Conservation (phyloP, 2,329 filamentous ascomycete genomes). For the Conoideocrella luteorostrata region DNA sequence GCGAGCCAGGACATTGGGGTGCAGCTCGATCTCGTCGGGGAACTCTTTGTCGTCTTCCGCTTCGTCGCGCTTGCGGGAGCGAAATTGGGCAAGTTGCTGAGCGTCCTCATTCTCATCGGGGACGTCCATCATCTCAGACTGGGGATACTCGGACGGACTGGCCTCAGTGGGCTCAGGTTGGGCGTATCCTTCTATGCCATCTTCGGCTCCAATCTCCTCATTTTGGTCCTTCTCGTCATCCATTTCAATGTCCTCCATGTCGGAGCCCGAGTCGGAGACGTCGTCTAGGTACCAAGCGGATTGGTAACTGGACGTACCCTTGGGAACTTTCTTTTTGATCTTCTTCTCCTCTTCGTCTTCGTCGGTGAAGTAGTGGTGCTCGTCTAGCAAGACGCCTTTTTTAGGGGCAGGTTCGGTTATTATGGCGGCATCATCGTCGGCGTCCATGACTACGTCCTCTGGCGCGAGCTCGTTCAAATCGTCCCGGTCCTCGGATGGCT, state of each 20-base stretch:
- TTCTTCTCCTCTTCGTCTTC: slow-evolving; percentile 53
- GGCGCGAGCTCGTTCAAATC: slow-evolving; percentile 78
- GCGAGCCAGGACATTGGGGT: slow-evolving; percentile 76
- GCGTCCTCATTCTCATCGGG: slow-evolving; percentile 77
- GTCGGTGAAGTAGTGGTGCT: slow-evolving; percentile 97
- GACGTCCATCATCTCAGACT: slow-evolving; percentile 85
- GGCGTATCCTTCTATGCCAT: slow-evolving; percentile 68
- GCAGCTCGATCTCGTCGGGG: slow-evolving; percentile 93
- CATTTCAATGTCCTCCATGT: slow-evolving; percentile 63
- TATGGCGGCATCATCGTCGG: slow-evolving; percentile 46
- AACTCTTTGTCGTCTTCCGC: slow-evolving; percentile 90
- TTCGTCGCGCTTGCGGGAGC: slow-evolving; percentile 70
- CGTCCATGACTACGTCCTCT: slow-evolving; percentile 71
- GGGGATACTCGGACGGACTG: slow-evolving; percentile 81
- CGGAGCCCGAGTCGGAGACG: slow-evolving; percentile 77
- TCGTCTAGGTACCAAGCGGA: slow-evolving; percentile 86
- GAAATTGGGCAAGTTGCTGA: slow-evolving; percentile 73
- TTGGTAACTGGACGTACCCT: slow-evolving; percentile 90
- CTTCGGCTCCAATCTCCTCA: slow-evolving; percentile 63
- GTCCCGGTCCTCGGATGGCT: slow-evolving; percentile 73
- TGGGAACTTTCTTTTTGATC: slow-evolving; percentile 69
- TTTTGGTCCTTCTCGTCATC: slow-evolving; percentile 54
- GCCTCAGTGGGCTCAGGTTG: slow-evolving; percentile 66
- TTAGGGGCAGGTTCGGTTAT: slow-evolving; percentile 39
- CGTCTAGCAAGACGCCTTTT: slow-evolving; percentile 88